phyloP scores from a whole-genome alignment of 257 asterid genomes.

The Plantago ovata region DNA sequence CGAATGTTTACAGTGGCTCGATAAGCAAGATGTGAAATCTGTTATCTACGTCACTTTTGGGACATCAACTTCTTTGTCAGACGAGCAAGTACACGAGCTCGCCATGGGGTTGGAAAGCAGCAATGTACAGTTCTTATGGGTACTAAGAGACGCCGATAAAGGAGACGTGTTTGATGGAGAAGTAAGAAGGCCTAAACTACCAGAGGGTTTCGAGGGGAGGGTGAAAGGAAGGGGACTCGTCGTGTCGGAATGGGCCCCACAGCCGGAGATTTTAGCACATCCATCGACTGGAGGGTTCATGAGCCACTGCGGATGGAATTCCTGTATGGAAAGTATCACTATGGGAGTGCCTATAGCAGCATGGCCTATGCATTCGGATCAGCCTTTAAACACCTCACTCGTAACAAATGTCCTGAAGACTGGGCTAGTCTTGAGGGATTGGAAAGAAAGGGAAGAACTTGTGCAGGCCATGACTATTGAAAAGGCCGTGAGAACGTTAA shows the following conservation, averaged over 20 bases:
- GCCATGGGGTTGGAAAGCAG: slow-evolving; percentile 47
- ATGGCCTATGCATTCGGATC: slow-evolving; percentile 65
- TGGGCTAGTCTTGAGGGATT: slow-evolving; percentile 38
- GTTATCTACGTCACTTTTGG: slow-evolving; percentile 49
- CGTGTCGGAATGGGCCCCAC: slow-evolving; percentile 54
- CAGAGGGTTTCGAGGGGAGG: slow-evolving; percentile 40
- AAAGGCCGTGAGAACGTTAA: slow-evolving; percentile 30
- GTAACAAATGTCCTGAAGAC: slow-evolving; percentile 28
- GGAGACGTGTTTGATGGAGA: slow-evolving; percentile 40
- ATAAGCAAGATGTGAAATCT: slow-evolving; percentile 31
- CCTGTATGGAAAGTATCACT: slow-evolving; percentile 47
- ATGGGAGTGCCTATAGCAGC: slow-evolving; percentile 46
- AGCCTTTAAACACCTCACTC: slow-evolving; percentile 34
- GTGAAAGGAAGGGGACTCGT: slow-evolving; percentile 26
- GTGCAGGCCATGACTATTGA: slow-evolving; percentile 21
- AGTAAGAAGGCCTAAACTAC: slow-evolving; percentile 29
- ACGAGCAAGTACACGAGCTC: slow-evolving; percentile 30
- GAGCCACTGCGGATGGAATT: slow-evolving; percentile 66
- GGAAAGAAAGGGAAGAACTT: slow-evolving; percentile 24
- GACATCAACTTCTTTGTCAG: slow-evolving; percentile 31
- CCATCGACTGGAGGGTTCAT: slow-evolving; percentile 38
- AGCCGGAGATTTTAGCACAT: slow-evolving; percentile 44
- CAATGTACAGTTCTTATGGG: slow-evolving; percentile 50
- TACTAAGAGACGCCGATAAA: slow-evolving; percentile 51
- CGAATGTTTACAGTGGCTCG: slow-evolving; percentile 35